Conservation (phyloP, 768 basidiomycete genomes). For the Leccinellum albellum region DNA sequence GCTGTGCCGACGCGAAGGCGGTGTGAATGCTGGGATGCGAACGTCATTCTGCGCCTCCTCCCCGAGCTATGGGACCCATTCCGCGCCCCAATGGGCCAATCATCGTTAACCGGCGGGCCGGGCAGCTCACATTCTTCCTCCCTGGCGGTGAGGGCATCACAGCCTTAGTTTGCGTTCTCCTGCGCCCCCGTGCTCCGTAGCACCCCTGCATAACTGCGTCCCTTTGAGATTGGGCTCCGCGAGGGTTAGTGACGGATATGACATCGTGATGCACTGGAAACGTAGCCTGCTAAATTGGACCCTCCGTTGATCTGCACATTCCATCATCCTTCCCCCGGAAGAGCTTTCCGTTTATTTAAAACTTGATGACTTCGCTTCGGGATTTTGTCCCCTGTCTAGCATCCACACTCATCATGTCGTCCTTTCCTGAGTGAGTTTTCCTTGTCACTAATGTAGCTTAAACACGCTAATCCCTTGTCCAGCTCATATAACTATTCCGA, state of each 20-base stretch:
- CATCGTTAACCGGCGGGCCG: background rate
- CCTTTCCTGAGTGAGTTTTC: constrained; percentile 17
- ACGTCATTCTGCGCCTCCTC: constrained; percentile 19
- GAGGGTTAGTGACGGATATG: background rate
- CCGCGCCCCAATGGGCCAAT: constrained; percentile 1
- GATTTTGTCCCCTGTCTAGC: constrained; percentile 4
- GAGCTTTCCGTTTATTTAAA: constrained; percentile 22
- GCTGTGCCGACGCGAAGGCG: constrained; percentile 26
- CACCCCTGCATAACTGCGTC: background rate
- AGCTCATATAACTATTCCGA: constrained; percentile 6
- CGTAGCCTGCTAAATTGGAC: constrained; percentile 16
- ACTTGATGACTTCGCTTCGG: background rate
- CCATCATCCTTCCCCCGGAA: constrained; percentile 18
- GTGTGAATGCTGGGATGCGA: constrained; percentile 16
- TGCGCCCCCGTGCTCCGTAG: constrained; percentile 1
- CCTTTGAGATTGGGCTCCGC: constrained; percentile 11
- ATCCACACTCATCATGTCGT: constrained; percentile 18
- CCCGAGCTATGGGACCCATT: background rate
- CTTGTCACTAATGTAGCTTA: background rate
- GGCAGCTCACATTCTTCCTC: background rate
- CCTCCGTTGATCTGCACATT: constrained; percentile 15
- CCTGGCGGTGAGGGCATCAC: constrained; percentile 19
- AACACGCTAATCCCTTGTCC: background rate
- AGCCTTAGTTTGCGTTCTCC: constrained; percentile 16
- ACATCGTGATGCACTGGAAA: constrained; percentile 30